Percentiles rank a stretch among this genome's conserved stretches.
phyloP scores from a whole-genome alignment of 75 land plant species.

The Pinus taeda region DNA sequence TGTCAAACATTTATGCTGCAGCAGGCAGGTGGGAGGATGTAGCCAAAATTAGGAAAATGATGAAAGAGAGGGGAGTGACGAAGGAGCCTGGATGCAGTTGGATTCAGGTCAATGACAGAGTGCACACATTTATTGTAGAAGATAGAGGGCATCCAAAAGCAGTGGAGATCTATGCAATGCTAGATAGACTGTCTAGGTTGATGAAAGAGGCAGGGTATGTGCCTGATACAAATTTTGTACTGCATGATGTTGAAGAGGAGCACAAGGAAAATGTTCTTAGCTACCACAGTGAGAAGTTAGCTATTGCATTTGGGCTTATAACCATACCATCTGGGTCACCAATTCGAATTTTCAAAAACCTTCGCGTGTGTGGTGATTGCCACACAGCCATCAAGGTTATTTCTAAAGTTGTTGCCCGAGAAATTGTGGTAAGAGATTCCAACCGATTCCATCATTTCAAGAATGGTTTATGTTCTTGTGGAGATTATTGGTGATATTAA shows the following conservation, averaged over 20 bases:
- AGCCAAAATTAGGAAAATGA: conserved; percentile 26
- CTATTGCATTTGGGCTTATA: conserved; percentile 18
- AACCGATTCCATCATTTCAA: conserved; percentile 16
- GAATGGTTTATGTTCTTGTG: conserved; percentile 12
- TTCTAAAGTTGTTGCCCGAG: conserved; percentile 10
- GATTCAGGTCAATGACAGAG: conserved; percentile 13
- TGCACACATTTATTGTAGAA: conserved; percentile 15
- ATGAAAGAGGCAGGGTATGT: conserved; percentile 21
- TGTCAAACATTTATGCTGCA: conserved; percentile 47
- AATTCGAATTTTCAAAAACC: conserved; percentile 14
- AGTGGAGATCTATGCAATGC: conserved; percentile 9
- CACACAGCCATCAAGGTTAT: conserved; percentile 13
- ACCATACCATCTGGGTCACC: background rate
- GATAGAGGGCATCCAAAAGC: conserved; percentile 13
- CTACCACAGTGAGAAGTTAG: conserved; percentile 20
- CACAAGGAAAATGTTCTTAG: conserved; percentile 10
- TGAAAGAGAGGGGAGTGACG: conserved; percentile 25
- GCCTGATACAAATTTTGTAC: conserved; percentile 7
- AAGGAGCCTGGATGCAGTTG: conserved; percentile 48
- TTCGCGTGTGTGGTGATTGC: conserved; percentile 18
- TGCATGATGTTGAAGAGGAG: conserved; percentile 20
- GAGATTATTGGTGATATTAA: conserved; percentile 16
- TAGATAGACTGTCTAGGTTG: conserved; percentile 1
- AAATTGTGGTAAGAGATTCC: conserved; percentile 10
- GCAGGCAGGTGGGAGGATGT: conserved; percentile 43